Conservation (phyloP, 768 basidiomycete species). For the Psilocybe cubensis region DNA sequence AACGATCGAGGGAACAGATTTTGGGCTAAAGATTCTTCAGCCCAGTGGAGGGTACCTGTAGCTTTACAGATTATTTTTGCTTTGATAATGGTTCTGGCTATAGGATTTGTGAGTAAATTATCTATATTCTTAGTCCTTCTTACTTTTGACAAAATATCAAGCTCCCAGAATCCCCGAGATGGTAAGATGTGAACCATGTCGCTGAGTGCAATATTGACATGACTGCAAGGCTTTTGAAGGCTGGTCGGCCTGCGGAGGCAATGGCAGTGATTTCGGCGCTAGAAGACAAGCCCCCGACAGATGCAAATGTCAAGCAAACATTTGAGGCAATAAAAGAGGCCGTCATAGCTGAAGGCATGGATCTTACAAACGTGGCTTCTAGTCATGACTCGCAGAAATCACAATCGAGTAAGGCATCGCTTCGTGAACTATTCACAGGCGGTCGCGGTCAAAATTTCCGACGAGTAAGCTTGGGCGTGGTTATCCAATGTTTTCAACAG, state of each 20-base stretch:
- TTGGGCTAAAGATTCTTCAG: slow-evolving; percentile 52
- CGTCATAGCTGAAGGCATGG: slow-evolving; percentile 44
- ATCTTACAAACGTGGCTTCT: neutral
- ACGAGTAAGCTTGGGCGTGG: slow-evolving; percentile 55
- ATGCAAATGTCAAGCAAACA: slow-evolving; percentile 50
- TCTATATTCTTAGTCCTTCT: neutral
- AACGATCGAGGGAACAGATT: slow-evolving; percentile 35
- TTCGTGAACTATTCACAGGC: slow-evolving; percentile 57
- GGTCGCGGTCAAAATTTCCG: slow-evolving; percentile 66
- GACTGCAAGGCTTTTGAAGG: slow-evolving; percentile 52
- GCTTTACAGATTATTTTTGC: slow-evolving; percentile 63
- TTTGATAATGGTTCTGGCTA: slow-evolving; percentile 52
- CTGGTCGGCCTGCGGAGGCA: slow-evolving; percentile 56
- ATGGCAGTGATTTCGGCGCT: slow-evolving; percentile 65
- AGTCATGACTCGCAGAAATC: slow-evolving; percentile 1
- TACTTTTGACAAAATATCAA: slow-evolving; percentile 19
- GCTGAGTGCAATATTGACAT: neutral
- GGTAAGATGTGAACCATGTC: slow-evolving; percentile 31
- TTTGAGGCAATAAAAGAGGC: slow-evolving; percentile 60
- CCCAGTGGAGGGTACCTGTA: slow-evolving; percentile 67
- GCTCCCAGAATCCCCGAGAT: slow-evolving; percentile 65
- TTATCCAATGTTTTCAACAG: slow-evolving; percentile 71
- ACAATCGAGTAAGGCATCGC: slow-evolving; percentile 31
- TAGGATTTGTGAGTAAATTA: slow-evolving; percentile 51
- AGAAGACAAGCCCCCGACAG: slow-evolving; percentile 52